Evolutionary conservation across 768 basidiomycete genomes (phyloP), one percentile per base, ranked within the genome.

Genomic region (Boletus pseudopeckii): DNA sequence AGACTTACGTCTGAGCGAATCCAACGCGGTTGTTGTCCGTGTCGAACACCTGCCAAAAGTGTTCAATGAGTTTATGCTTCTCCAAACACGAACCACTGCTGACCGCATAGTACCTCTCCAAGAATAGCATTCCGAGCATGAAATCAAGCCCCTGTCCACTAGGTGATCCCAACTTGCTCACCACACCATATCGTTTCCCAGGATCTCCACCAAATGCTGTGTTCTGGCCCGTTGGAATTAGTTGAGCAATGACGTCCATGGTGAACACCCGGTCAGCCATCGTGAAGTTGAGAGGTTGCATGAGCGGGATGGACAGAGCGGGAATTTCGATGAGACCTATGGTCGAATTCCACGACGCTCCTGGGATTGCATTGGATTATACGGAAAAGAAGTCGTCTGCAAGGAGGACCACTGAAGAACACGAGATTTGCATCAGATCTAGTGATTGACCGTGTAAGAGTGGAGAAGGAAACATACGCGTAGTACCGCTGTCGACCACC

Each of bases 401-500:
- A 38, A 70, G 49, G 30, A 66, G 46, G 11, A 71, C 43, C 47
- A 39, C 63, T 66, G 43, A 33, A 24, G 9, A 10, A 28, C 3
- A 18, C 5, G 18, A 38, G 1, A 39, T 7, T 30, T 22, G 13
- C 1, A 7, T 45, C 3, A 45, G 17, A 28, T 38, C 38, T 7
- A 33, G 45, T 17, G 11, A 37, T 9, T 9, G 32, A 14, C 8
- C 3, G 17, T n/a, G 26, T 11, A 11, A 22, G 7, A n/a, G 22
- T 24, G n/a, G n/a, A n/a, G n/a, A 33, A 39, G 32, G 11, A 33
- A 32, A 48, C 62, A 5, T 50, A 64, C 60, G 56, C 11, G 63
- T 61, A n/a, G 68, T 65, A 15, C 67, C 68, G 8, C 61, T 61
- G 47, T 69, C 66, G 33, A 67, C 65, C 9, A 70, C 62, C 10